Evolutionary conservation across 1,284 basidiomycete species (phyloP).

Genomic region (Nidula niveotomentosa): DNA sequence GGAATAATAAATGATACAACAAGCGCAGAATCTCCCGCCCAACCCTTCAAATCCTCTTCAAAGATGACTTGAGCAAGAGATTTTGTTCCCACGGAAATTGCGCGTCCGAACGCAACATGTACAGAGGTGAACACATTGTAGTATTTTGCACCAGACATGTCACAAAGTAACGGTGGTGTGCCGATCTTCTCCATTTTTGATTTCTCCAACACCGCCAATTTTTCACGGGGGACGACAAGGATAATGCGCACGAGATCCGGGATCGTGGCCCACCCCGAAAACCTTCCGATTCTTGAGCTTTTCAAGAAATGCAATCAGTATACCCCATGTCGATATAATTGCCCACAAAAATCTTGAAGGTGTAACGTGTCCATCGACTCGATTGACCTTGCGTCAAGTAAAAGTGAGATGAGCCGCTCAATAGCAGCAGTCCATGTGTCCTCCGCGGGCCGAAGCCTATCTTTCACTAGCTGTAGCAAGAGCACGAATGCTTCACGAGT

Average conservation of each 20-base stretch:
- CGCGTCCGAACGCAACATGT: slow-evolving; percentile 27
- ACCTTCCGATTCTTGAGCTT: slow-evolving; percentile 13
- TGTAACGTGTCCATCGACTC: slow-evolving; percentile 28
- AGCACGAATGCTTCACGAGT: slow-evolving; percentile 41
- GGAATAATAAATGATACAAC: slow-evolving; percentile 33
- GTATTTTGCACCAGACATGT: slow-evolving; percentile 16
- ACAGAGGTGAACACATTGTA: slow-evolving; percentile 28
- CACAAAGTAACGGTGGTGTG: slow-evolving; percentile 28
- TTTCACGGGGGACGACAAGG: slow-evolving; percentile 34
- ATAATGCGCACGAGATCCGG: slow-evolving; percentile 28
- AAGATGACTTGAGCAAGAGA: slow-evolving; percentile 20
- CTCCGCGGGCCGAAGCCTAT: slow-evolving; percentile 19
- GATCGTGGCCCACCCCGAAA: slow-evolving; percentile 25
- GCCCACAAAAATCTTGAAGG: slow-evolving; percentile 31
- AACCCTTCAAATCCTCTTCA: slow-evolving; percentile 30
- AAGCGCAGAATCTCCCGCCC: slow-evolving; percentile 27
- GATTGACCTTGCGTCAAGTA: slow-evolving; percentile 7
- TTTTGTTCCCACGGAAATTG: slow-evolving; percentile 21
- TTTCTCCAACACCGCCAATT: slow-evolving; percentile 18
- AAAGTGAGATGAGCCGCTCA: slow-evolving; percentile 19
- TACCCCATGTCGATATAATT: slow-evolving; percentile 30
- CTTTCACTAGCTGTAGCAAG: slow-evolving; percentile 33
- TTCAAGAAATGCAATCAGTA: slow-evolving; percentile 16
- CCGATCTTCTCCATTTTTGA: slow-evolving; percentile 10
- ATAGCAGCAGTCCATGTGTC: slow-evolving; percentile 26